Evolutionary conservation across 2,329 filamentous ascomycete species (phyloP), one percentile per base, ranked within the genome.

Genomic region (Mycosphaerella sp.): DNA sequence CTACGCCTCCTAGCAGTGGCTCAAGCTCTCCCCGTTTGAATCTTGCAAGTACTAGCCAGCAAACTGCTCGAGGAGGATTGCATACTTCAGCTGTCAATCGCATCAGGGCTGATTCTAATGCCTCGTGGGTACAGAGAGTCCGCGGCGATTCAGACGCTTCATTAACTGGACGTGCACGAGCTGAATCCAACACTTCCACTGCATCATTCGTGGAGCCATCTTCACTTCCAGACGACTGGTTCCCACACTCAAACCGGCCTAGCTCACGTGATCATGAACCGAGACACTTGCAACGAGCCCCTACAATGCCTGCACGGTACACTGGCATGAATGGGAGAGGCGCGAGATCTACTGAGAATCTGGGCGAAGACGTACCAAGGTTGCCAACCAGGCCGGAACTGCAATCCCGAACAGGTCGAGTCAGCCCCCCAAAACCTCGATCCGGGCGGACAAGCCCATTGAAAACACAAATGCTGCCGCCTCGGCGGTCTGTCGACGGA

Each of bases 1-100:
- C 78, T 65, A 95, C 89, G 36, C 90, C 90, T 14, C 89, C 91
- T 0, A 84, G 83, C 62, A 92, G 86, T 66, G 80, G 81, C 4
- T 83, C 80, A 53, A 85, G 79, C 42, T 66, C 67, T 3, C 73
- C 71, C 10, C 62, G 56, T 10, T 9, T 32, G 26, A 32, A 17
- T 4, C 32, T 31, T 10, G 17, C 17, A 11, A 41, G 40, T 32
- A 51, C 45, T 26, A 41, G 48, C 11, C 40, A 26, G 11, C 48
- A 51, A 36, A 41, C 40, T n/a, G 41, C 9, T 9, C 14, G 12
- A 17, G 41, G 41, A 21, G 40, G 12, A 29, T 45, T 40, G 17
- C 41, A 51, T 12, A 31, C 40, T 12, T 45, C 48, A 45, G 64
- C 63, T 17, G 59, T 63, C 0, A 59, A 64, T 47, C 57, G 64